These are phyloP conservation scores for Elsinoe arachidis DNA, from an alignment of 2,329 filamentous ascomycete genomes.

Conservation along the genomic window DNA sequence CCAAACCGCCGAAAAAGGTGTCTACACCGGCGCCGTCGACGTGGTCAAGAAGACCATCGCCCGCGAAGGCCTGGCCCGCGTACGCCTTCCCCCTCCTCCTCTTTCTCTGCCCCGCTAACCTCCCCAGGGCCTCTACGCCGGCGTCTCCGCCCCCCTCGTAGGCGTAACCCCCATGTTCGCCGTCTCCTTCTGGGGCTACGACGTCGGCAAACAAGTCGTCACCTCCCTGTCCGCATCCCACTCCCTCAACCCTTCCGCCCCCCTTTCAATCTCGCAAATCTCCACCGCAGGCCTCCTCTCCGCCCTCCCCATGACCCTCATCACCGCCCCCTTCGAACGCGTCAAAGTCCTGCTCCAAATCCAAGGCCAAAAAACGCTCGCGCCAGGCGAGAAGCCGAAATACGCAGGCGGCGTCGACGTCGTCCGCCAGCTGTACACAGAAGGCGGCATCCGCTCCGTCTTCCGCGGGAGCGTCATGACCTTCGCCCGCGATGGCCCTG, in stretches of 20 bases:
- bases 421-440: conserved; percentile 82
- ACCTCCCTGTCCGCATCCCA: conserved; percentile 55
- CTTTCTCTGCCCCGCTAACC: neutral
- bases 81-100: conserved; percentile 20
- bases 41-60: conserved; percentile 84
- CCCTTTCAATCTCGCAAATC: conserved; percentile 61
- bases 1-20: conserved; percentile 89
- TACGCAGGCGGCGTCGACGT: conserved; percentile 85
- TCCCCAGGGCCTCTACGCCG: conserved; percentile 76
- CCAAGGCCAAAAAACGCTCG: conserved; percentile 78
- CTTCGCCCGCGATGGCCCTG: conserved; percentile 85
- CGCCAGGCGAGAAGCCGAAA: conserved; percentile 83
- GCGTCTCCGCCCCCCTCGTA: conserved; percentile 86
- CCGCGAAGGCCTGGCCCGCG: conserved; percentile 64
- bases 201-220: conserved; percentile 86
- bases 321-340: conserved; percentile 98
- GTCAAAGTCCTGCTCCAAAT: conserved; percentile 98
- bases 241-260: conserved; percentile 56
- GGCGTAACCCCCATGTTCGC: conserved; percentile 96
- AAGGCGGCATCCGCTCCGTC: conserved; percentile 82
- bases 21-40: conserved; percentile 84
- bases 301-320: conserved; percentile 91
- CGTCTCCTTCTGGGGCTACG: conserved; percentile 75
- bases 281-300: conserved; percentile 94
- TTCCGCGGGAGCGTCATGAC: conserved; percentile 89